Percentiles rank a stretch among this genome's conserved stretches.
Conservation (phyloP, 495 filamentous ascomycete species). For the Oidiodendron maius region DNA sequence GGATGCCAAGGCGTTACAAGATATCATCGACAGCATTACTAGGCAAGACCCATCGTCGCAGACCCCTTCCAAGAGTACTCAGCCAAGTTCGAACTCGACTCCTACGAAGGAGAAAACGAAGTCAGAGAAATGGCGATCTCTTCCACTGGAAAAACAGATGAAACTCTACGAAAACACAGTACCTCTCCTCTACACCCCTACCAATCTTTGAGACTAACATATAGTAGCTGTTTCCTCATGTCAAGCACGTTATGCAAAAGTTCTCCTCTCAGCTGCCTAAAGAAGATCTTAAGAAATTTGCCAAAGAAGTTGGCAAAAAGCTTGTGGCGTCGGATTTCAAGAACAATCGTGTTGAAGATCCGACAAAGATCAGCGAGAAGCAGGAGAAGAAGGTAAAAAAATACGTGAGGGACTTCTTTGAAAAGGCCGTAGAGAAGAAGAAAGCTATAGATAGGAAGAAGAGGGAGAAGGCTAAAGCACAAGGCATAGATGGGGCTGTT, state of each 20-base stretch:
- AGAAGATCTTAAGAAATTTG: conserved; percentile 81
- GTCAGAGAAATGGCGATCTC: conserved; percentile 73
- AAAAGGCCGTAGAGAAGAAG: conserved; percentile 75
- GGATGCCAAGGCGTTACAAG: conserved; percentile 57
- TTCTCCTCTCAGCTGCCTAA: conserved; percentile 79
- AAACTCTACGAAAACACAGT: conserved; percentile 91
- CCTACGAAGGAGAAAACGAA: conserved; percentile 57
- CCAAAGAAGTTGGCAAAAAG: conserved; percentile 83
- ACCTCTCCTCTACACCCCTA: not conserved
- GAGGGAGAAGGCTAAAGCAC: conserved; percentile 33
- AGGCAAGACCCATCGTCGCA: conserved; percentile 44
- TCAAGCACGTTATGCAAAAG: conserved; percentile 79
- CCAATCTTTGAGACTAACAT: conserved; percentile 11
- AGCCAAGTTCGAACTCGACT: conserved; percentile 29
- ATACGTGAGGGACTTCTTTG: conserved; percentile 78
- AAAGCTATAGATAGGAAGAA: conserved; percentile 61
- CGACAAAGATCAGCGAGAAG: conserved; percentile 69
- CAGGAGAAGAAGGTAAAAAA: conserved; percentile 76
- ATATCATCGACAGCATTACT: conserved; percentile 81
- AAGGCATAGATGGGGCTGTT: conserved; percentile 12
- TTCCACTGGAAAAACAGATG: conserved; percentile 79
- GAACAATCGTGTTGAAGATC: conserved; percentile 74
- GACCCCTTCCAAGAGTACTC: conserved; percentile 33
- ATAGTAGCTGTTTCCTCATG: conserved; percentile 67
- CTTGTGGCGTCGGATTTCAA: conserved; percentile 87